These are phyloP conservation scores for Lasiodiplodia citricola DNA, from an alignment of 2,329 filamentous ascomycete species.

Conservation along the genomic window DNA sequence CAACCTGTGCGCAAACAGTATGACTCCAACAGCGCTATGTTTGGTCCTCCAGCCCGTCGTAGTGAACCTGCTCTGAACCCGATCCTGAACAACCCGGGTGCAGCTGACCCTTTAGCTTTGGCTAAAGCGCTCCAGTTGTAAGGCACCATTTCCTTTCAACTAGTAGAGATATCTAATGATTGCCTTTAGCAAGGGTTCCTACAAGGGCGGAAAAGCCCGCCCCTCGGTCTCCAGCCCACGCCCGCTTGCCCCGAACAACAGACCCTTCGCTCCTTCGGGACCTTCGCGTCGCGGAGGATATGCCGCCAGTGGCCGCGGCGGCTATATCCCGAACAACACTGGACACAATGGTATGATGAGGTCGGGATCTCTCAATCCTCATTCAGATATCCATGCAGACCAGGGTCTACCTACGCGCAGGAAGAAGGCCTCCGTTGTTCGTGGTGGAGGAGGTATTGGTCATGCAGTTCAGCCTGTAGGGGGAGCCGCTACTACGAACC, in stretches of 20 bases:
- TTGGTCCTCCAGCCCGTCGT: background rate
- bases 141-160: background rate
- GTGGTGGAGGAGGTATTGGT: background rate
- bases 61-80: background rate
- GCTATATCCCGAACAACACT: background rate
- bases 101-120: background rate
- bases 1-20: background rate
- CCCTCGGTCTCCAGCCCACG: background rate
- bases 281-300: background rate
- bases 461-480: background rate
- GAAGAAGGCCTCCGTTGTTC: background rate
- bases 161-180: background rate
- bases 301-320: background rate
- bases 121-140: conserved; percentile 16
- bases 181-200: conserved; percentile 6
- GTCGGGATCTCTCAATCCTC: background rate
- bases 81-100: background rate
- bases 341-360: background rate
- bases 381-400: conserved; percentile 17
- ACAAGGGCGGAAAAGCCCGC: background rate
- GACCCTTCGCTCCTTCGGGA: background rate
- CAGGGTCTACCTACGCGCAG: background rate
- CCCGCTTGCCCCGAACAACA: too few relatives aligned
- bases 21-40: background rate
- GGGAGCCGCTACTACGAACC: background rate